Evolutionary conservation across 2,329 filamentous ascomycete species (phyloP), one percentile per base, ranked within the genome.

Genomic region (Cyphellophora europaea): DNA sequence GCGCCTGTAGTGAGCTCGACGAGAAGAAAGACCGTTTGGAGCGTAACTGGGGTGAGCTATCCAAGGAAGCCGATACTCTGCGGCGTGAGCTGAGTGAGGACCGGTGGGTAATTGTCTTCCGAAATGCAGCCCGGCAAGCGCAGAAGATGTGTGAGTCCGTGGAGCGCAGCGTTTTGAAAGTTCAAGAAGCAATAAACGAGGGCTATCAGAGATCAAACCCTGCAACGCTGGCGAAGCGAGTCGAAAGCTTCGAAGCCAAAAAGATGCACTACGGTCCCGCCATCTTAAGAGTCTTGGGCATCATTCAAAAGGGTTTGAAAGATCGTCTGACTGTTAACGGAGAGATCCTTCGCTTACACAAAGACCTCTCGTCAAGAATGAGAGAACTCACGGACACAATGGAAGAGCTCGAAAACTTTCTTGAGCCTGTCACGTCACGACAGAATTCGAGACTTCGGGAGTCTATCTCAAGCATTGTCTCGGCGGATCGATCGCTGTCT

Each of bases 141-240:
- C 77, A 91, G 48, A 94, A 94, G 64, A 94, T 98, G 87, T 89
- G 86, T 54, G 86, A 94, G 48, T 95, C 88, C 3, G 85, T 96
- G 14, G 84, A 93, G 53, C 74, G 89, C 44, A 94, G 87, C 54
- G 76, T 93, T 39, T 61, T 68, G 30, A 93, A 93, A 59, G 69
- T 98, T 21, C 78, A 74, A 43, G 86, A 94, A 53, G 79, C 77
- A 3, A 67, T 94, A 11, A 84, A 93, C 39, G 69, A 75, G 8
- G 79, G 79, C 5, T 70, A 81, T 50, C 81, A 91, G 45, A 61
- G 86, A 40, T 81, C 79, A 10, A 85, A 82, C 51, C 75, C 77
- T 14, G 66, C 78, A 5, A 66, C 69, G 2, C 72, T 91, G 61
- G 67, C 70, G 41, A 93, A 91, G 62, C 89, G 87, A 57, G 78